Percentiles rank a stretch among this genome's conserved stretches.
Evolutionary conservation across 148 eudicot species (phyloP).

Genomic region (Rhododendron simsii): DNA sequence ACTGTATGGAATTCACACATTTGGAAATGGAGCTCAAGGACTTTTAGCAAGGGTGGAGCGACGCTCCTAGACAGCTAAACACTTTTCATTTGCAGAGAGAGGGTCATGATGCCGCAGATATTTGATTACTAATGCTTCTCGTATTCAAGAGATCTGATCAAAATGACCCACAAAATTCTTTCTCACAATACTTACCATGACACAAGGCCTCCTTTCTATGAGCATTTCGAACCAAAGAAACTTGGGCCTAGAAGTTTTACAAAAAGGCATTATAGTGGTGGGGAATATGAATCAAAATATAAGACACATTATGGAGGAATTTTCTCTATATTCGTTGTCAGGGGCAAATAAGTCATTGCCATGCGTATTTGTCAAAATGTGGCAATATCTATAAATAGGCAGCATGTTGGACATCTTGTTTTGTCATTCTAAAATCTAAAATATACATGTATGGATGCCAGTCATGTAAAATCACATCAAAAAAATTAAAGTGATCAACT

Average conservation of each 20-base stretch:
- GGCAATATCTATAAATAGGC: neutral
- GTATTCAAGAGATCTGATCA: neutral
- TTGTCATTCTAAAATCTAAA: neutral
- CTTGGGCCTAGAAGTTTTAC: neutral
- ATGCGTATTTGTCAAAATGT: neutral
- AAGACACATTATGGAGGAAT: neutral
- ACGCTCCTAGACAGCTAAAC: neutral
- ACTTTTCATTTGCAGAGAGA: neutral
- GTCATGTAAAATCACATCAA: neutral
- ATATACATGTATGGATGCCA: constrained; percentile 11
- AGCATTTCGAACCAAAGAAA: neutral
- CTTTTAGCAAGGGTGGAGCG: neutral
- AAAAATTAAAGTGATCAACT: constrained; percentile 1
- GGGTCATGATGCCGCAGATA: neutral
- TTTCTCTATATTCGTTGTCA: neutral
- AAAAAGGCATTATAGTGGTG: neutral
- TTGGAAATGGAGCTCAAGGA: neutral
- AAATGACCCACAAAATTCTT: neutral
- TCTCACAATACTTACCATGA: neutral
- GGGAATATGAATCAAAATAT: neutral
- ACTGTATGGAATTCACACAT: neutral
- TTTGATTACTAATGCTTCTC: neutral
- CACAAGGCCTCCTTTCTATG: neutral
- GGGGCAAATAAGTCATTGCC: neutral
- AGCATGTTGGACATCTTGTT: neutral